Evolutionary conservation across 371 early-diverging fungal species (phyloP), one percentile per base, ranked within the genome.

Genomic region (Circinella umbellata): DNA sequence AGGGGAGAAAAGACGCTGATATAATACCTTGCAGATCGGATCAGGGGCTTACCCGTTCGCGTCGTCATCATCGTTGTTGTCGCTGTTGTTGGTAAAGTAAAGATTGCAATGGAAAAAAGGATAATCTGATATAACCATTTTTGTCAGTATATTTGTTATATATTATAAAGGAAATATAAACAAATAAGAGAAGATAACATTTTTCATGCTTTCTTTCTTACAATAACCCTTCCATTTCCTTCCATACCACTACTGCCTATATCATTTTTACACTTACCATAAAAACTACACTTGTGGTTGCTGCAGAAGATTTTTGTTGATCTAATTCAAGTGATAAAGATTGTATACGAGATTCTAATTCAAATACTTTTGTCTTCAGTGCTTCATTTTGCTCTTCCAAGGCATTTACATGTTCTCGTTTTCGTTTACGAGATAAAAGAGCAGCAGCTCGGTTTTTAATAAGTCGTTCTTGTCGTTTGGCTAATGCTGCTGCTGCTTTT

Each of bases 381-480:
- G 75, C 68, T 39, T 77, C 77, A 72, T 95, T 96, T 61, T 91
- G 88, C 10, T 84, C 80, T 76, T 96, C 96, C n/a, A 96, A 83
- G 14, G 84, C 76, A 55, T 74, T 85, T 66, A 94, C 74, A 68
- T 95, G 95, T 61, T 96, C 95, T 48, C 96, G 88, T 80, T 94
- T 94, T 61, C 95, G 89, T 77, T 94, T 94, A 39, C 96, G 89
- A 10, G 95, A 94, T 61, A 93, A 79, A 49, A 95, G 80, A 3
- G 96, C 96, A 0, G 95, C 94, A 0, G 94, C 95, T n/a, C 96
- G 86, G 75, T 96, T 96, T 82, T 95, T 95, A 69, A 95, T 93
- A 65, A 95, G 75, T 17, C 96, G 86, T 73, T 94, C 94, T 75
- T 95, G 94, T 37, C 93, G 86, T 76, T 95, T 96, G 37, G 83